Evolutionary conservation across 148 eudicot species (phyloP).

Genomic region (Arctostaphylos glauca): DNA sequence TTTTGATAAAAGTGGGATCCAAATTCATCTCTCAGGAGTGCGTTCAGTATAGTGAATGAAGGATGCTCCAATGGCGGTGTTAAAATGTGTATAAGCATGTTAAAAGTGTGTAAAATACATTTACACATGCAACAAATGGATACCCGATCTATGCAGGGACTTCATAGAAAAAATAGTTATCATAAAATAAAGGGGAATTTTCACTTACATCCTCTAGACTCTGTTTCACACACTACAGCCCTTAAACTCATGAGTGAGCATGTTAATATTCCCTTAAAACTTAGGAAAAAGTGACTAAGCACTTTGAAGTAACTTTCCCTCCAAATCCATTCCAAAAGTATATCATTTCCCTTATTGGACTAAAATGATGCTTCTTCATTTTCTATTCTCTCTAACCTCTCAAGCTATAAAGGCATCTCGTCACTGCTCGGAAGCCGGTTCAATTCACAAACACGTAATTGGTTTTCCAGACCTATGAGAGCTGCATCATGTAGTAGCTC

Average conservation of each 20-base stretch:
- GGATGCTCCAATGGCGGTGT: not conserved
- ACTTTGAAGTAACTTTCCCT: not conserved
- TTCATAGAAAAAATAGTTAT: not conserved
- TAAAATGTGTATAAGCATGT: not conserved
- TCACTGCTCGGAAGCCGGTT: not conserved
- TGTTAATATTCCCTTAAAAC: not conserved
- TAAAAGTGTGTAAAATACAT: not conserved
- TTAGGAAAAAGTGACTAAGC: not conserved
- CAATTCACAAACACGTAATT: not conserved
- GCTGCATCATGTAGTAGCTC: not conserved
- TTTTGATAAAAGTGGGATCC: not conserved
- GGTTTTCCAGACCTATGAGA: not conserved
- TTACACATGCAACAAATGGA: not conserved
- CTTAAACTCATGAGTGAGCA: not conserved
- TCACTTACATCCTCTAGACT: too few species aligned
- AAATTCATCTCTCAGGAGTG: not conserved
- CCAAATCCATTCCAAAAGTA: not conserved
- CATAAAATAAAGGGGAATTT: not conserved
- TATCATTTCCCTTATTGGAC: not conserved
- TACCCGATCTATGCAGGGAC: not conserved
- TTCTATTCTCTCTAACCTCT: not conserved
- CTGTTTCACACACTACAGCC: not conserved
- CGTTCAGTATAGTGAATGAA: not conserved
- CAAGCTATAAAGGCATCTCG: not conserved
- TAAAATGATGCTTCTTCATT: not conserved